Conservation (phyloP, 331 rosid species). For the Quercus tomentella region DNA sequence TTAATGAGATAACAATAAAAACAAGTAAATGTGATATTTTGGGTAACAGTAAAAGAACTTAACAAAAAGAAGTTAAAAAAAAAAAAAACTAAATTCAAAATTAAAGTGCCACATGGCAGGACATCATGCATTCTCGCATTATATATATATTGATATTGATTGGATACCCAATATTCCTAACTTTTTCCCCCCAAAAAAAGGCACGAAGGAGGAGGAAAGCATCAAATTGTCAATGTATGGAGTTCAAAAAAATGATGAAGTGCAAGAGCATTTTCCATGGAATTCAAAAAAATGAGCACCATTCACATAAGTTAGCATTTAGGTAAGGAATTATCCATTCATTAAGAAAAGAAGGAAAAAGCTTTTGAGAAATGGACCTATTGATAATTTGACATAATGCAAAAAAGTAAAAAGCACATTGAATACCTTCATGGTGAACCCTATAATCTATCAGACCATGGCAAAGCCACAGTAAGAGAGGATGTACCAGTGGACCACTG, state of each 20-base stretch:
- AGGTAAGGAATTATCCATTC: not conserved
- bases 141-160: no score
- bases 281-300: not conserved
- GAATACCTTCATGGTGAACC: slow-evolving; percentile 32
- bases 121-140: no score
- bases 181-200: no score
- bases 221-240: not conserved
- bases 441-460: slow-evolving; percentile 47
- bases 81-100: no score
- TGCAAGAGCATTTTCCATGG: slow-evolving; percentile 15
- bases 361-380: slow-evolving; percentile 15
- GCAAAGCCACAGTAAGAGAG: slow-evolving; percentile 38
- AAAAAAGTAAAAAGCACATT: slow-evolving; percentile 22
- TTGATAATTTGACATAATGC: not conserved
- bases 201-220: no score
- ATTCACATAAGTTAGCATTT: slow-evolving; percentile 9
- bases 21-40: no score
- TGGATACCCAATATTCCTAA: no score
- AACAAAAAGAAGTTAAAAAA: no score
- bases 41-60: no score
- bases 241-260: slow-evolving; percentile 11
- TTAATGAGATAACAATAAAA: no score
- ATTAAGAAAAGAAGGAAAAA: slow-evolving; percentile 7
- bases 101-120: no score
- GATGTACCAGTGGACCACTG: slow-evolving; percentile 60